Conservation (phyloP, 1,284 basidiomycete species). For the Mycena sp. region DNA sequence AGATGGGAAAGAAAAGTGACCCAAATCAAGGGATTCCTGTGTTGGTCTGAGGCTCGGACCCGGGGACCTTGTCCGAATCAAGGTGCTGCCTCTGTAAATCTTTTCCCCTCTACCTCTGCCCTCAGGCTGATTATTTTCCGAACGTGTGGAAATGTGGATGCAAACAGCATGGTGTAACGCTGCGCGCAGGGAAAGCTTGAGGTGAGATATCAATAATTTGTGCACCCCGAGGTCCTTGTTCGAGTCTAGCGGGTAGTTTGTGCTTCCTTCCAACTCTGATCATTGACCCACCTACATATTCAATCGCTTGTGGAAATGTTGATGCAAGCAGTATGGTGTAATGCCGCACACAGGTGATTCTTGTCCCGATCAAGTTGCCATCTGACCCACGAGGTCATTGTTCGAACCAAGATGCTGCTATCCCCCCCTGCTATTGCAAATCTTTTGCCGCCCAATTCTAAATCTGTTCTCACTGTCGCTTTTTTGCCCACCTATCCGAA, state of each 20-base stretch:
- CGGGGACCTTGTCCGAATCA: not conserved
- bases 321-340: not conserved
- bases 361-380: not conserved
- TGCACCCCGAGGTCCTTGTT: not conserved
- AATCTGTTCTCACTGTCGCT: no score
- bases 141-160: not conserved
- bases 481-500: no score
- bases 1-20: no score
- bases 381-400: constrained; percentile 3
- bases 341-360: not conserved
- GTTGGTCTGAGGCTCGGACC: not conserved
- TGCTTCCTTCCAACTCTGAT: not conserved
- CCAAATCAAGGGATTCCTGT: no score
- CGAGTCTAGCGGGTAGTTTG: not conserved
- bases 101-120: not conserved
- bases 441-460: not conserved
- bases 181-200: not conserved
- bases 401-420: constrained; percentile 1
- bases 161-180: not conserved
- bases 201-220: no score
- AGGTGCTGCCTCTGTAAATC: not conserved
- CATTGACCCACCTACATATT: no score
- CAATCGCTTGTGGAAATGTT: not conserved
- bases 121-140: no score
- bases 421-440: not conserved